Evolutionary conservation across 1,284 basidiomycete genomes (phyloP).

Genomic region (Phellopilus nigrolimitatus): DNA sequence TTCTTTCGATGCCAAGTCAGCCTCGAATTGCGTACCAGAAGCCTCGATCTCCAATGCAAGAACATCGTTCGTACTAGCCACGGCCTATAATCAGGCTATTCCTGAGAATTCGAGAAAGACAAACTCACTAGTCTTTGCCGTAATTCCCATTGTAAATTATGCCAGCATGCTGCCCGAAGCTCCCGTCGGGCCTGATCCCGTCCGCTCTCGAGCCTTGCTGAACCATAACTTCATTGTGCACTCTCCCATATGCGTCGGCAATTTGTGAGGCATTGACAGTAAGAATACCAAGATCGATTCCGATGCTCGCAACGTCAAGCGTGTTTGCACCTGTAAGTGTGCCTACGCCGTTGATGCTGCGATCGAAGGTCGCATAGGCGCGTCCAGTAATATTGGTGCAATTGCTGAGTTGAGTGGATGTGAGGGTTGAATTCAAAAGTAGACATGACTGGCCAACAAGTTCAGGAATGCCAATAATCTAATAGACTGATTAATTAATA

Average conservation of each 20-base stretch:
- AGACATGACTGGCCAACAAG: slow-evolving; percentile 54
- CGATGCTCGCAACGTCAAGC: slow-evolving; percentile 52
- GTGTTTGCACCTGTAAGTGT: slow-evolving; percentile 58
- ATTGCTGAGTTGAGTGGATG: slow-evolving; percentile 36
- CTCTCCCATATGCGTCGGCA: slow-evolving; percentile 42
- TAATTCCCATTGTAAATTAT: slow-evolving; percentile 64
- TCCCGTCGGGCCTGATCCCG: slow-evolving; percentile 59
- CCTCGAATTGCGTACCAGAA: slow-evolving; percentile 49
- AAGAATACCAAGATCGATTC: slow-evolving; percentile 47
- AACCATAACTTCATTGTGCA: slow-evolving; percentile 47
- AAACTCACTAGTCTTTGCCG: slow-evolving; percentile 56
- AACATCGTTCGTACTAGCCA: slow-evolving; percentile 43
- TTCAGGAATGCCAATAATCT: slow-evolving; percentile 58
- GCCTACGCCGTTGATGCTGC: slow-evolving; percentile 39
- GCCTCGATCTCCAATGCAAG: slow-evolving; percentile 47
- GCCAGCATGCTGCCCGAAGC: slow-evolving; percentile 57
- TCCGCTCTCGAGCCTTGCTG: slow-evolving; percentile 42
- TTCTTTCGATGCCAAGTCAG: slow-evolving; percentile 33
- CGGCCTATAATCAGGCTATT: slow-evolving; percentile 5
- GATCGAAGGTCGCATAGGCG: slow-evolving; percentile 46
- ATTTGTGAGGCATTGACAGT: slow-evolving; percentile 40
- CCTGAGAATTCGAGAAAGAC: not conserved
- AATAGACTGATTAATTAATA: not conserved
- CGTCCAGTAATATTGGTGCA: slow-evolving; percentile 51
- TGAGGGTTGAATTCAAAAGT: slow-evolving; percentile 44